Base-by-base conservation (phyloP, 176 grass and related monocot species). In the Olyra latifolia region DNA sequence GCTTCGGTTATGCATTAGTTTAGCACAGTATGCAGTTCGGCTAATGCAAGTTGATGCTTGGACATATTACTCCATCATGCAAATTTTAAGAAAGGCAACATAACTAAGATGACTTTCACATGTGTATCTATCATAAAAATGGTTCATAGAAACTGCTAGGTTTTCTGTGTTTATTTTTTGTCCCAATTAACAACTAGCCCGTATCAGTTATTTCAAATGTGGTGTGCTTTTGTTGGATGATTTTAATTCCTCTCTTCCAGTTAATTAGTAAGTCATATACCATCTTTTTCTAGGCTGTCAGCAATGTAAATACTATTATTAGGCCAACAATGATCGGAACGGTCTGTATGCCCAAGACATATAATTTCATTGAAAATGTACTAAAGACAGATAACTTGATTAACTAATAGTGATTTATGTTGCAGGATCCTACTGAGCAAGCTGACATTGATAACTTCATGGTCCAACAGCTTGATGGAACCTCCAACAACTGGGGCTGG, bases 381-480 rank as follows among this genome's bases (percentile, higher is more conserved):
- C 24, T 19, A 17, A 47, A 50, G 4, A 16, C n/a, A 50, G 29
- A 19, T 12, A 20, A 4, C 3, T 22, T 28, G 3, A 0, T 75
- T 45, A 74, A 77, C 43, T 30, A 48, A 65, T 7, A 10, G 22
- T 66, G 45, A 17, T 16, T 76, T 42, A 63, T 80, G 50, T 57
- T 77, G 17, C 85, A 90, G 89, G 91, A 94, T 71, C 89, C 94
- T 23, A 94, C 87, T 15, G 66, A 89, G 38, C 94, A 97, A 57
- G 48, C 63, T 35, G 91, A 90, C 1, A 90, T 97, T 62, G 94
- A 97, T 84, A 97, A 94, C 62, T 94, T 82, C 53, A 97, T 97
- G 94, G 94, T 97, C 15, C 91, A 97, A 27, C 80, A 94, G 46
- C 94, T 97, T 80, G 95, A 97, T 80, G 95, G 91, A 79, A 97